Evolutionary conservation across 73 alveolate species (phyloP).

Genomic region (Paramecium pentaurelia): DNA sequence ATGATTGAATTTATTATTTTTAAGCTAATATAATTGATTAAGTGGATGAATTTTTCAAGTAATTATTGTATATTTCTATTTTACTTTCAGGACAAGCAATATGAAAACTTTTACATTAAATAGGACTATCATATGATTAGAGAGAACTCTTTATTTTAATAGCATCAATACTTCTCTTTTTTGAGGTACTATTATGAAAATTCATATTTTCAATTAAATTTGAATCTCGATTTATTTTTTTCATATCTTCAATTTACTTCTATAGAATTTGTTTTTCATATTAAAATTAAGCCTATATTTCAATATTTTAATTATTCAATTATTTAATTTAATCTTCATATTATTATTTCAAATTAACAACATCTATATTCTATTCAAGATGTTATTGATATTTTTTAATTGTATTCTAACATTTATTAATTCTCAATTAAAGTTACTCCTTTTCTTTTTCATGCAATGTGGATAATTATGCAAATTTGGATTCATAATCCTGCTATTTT

Average conservation of each 20-base stretch:
- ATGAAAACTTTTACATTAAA: constrained; percentile 41
- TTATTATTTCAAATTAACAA: not conserved
- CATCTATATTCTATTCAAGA: constrained; percentile 9
- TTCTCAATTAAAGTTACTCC: not conserved
- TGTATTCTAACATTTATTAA: not conserved
- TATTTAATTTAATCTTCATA: not conserved
- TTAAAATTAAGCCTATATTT: not conserved
- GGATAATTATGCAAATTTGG: not conserved
- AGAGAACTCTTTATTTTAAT: not conserved
- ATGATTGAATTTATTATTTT: not conserved
- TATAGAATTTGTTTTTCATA: not conserved
- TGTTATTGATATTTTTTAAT: not conserved
- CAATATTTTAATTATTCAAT: not conserved
- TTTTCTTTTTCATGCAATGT: not conserved
- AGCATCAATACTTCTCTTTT: constrained; percentile 9
- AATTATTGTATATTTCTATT: not conserved
- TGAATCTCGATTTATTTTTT: not conserved
- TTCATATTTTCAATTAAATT: not conserved
- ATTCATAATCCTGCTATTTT: constrained; percentile 6
- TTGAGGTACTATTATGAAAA: constrained; percentile 10
- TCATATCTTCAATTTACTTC: not conserved
- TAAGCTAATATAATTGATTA: not conserved
- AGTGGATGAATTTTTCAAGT: not conserved
- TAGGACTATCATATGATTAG: constrained; percentile 36
- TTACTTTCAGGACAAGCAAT: not conserved